A percentile compares a stretch with the other conserved stretches of the same genome.
Conservation (phyloP, 495 filamentous ascomycete genomes). For the Haplographium delicatum region DNA sequence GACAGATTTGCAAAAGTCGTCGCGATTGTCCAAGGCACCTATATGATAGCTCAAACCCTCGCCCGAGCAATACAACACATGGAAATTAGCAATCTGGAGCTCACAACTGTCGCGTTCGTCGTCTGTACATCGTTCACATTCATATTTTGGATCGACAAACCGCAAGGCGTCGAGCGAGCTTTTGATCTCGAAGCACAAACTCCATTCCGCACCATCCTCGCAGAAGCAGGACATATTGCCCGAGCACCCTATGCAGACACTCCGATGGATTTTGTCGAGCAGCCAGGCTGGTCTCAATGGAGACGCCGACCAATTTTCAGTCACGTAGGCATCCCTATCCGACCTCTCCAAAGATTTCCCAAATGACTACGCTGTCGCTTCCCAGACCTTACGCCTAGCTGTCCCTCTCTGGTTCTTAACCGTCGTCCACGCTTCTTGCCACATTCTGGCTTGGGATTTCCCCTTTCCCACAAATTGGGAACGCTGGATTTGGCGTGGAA, state of each 20-base stretch:
- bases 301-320: too few relatives aligned
- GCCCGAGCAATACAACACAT: neutral
- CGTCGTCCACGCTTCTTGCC: constrained; percentile 16
- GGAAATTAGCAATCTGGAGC: constrained; percentile 4
- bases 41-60: constrained; percentile 1
- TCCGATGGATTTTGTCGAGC: constrained; percentile 23
- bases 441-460: constrained; percentile 24
- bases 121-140: neutral
- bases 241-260: constrained; percentile 15
- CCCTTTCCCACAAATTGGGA: constrained; percentile 21
- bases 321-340: too few relatives aligned
- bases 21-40: neutral
- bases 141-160: constrained; percentile 10
- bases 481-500: neutral
- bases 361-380: constrained; percentile 27
- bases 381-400: constrained; percentile 19
- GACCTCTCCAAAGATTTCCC: too few relatives aligned
- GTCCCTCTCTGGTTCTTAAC: constrained; percentile 22
- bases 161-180: neutral
- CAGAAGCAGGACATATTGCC: constrained; percentile 28
- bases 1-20: constrained; percentile 15
- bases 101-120: constrained; percentile 5
- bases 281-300: too few relatives aligned
- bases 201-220: neutral
- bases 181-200: neutral